These are phyloP conservation scores for Chaetomium olivaceum DNA, from an alignment of 2,329 filamentous ascomycete genomes.

Conservation along the genomic window DNA sequence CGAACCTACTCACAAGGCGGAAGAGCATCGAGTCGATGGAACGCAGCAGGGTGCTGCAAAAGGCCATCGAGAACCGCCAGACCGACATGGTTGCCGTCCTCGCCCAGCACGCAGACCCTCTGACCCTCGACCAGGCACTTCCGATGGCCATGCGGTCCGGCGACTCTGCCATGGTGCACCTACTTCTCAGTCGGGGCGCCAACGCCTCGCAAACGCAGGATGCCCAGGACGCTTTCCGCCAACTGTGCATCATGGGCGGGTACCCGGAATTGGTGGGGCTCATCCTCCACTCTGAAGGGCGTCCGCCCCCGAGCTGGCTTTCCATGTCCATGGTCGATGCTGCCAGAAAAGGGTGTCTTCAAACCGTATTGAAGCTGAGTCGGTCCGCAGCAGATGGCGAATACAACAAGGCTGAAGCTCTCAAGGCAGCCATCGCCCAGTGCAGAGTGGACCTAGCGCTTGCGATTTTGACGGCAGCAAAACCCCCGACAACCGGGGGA, in stretches of 20 bases:
- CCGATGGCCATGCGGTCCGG: conserved; percentile 50
- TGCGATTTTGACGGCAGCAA: conserved; percentile 55
- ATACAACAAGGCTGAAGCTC: conserved; percentile 52
- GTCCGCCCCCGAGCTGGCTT: conserved; percentile 45
- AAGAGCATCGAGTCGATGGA: conserved; percentile 54
- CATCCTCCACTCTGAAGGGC: conserved; percentile 52
- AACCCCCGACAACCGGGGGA: conserved; percentile 47
- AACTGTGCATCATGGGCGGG: conserved; percentile 49
- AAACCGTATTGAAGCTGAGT: conserved; percentile 53
- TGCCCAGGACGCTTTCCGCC: conserved; percentile 55
- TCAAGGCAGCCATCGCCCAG: conserved; percentile 51
- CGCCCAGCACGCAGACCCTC: conserved; percentile 53
- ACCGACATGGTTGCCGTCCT: conserved; percentile 56
- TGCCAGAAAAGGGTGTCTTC: conserved; percentile 49
- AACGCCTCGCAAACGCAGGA: conserved; percentile 49
- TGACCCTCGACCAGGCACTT: conserved; percentile 52
- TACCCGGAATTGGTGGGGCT: conserved; percentile 50
- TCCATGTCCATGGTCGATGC: conserved; percentile 57
- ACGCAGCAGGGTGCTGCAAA: conserved; percentile 52
- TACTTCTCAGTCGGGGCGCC: conserved; percentile 55
- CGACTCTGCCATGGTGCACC: conserved; percentile 47
- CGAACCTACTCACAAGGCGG: conserved; percentile 49
- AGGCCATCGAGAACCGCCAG: conserved; percentile 53
- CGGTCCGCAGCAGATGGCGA: conserved; percentile 56
- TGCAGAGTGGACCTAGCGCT: conserved; percentile 56